Evolutionary conservation across 805 yeast genomes (phyloP), one percentile per base, ranked within the genome.

Genomic region (Geotrichum ghanense): DNA sequence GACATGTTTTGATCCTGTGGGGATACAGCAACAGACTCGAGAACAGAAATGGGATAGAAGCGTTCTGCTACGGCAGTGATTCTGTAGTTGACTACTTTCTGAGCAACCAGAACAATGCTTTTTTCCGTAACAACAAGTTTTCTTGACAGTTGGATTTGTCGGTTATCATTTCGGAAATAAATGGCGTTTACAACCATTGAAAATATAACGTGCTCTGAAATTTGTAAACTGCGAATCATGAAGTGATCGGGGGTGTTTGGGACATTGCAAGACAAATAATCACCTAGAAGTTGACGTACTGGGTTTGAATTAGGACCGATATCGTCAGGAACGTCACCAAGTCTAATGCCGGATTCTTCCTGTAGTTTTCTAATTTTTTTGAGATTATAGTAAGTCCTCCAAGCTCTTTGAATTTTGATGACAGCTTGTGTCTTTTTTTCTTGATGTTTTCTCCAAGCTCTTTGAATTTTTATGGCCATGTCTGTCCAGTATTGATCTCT

Each of bases 401-500:
- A 86, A 42, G 84, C 78, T 51, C 81, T 74, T 66, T 89, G 97
- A 40, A 87, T 78, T 45, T 72, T 74, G 49, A 75, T 78, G 1
- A 96, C 97, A 20, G 95, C 88, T 57, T 86, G 95, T 47, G 81
- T 83, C 67, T 89, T 81, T 59, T 85, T 74, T 63, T 79, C 80
- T 51, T 80, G 68, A 60, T 82, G 85, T 56, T 84, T 73, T 69
- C 98, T 76, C 85, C 97, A 88, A 2, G 98, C 97, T 54, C 97
- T 78, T 70, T 92, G 99, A 56, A 92, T 90, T 57, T 95, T 78
- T 2, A 95, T 89, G 3, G 98, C 98, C 95, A 92, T 92, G 56
- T 85, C 86, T 59, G 87, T 90, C 97, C 98, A 92, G 62, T 88
- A 92, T 68, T 81, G 83, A 58, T 92, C 99, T 64, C 97, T 78